Percentiles rank a stretch among this genome's conserved stretches.
Conservation (phyloP, 2,329 filamentous ascomycete species). For the Trematosphaeria pertusa region DNA sequence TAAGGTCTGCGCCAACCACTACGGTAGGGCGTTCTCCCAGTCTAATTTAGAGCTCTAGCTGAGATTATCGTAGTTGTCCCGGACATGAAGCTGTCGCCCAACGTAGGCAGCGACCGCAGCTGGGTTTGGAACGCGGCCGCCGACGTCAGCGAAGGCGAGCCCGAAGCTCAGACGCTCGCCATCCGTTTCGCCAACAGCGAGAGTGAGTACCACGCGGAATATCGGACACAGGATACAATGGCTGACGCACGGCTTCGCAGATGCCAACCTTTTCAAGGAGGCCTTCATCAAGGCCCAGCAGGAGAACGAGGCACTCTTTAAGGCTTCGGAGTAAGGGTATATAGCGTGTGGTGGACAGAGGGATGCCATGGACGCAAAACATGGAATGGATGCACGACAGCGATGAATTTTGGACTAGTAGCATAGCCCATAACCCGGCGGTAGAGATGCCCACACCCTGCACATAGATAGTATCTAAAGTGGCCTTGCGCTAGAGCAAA, state of each 20-base stretch:
- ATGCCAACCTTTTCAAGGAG: slow-evolving; percentile 97
- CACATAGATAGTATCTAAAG: slow-evolving; percentile 47
- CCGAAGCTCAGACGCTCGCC: slow-evolving; percentile 92
- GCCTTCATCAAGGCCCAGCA: slow-evolving; percentile 96
- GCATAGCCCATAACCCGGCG: slow-evolving; percentile 37
- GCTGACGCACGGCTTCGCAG: slow-evolving; percentile 56
- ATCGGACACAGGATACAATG: slow-evolving; percentile 19
- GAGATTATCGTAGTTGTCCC: slow-evolving; percentile 73
- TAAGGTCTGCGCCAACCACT: slow-evolving; percentile 99
- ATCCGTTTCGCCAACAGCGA: slow-evolving; percentile 98
- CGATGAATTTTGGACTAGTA: slow-evolving; percentile 37
- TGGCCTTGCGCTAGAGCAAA: slow-evolving; percentile 25
- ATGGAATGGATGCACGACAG: slow-evolving; percentile 33
- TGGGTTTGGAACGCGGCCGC: slow-evolving; percentile 99
- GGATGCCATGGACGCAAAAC: slow-evolving; percentile 8
- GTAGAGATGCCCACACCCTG: slow-evolving; percentile 39
- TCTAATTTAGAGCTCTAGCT: slow-evolving; percentile 24
- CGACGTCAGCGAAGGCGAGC: slow-evolving; percentile 97
- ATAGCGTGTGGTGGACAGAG: slow-evolving; percentile 30
- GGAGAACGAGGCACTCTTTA: slow-evolving; percentile 90
- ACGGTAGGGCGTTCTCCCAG: slow-evolving; percentile 68
- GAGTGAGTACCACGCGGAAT: slow-evolving; percentile 67
- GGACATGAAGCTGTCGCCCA: slow-evolving; percentile 98
- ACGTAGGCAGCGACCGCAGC: slow-evolving; percentile 96
- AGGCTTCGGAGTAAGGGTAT: slow-evolving; percentile 51